Base-by-base conservation (phyloP, 495 filamentous ascomycete genomes). In the Stereocaulon alpinum region DNA sequence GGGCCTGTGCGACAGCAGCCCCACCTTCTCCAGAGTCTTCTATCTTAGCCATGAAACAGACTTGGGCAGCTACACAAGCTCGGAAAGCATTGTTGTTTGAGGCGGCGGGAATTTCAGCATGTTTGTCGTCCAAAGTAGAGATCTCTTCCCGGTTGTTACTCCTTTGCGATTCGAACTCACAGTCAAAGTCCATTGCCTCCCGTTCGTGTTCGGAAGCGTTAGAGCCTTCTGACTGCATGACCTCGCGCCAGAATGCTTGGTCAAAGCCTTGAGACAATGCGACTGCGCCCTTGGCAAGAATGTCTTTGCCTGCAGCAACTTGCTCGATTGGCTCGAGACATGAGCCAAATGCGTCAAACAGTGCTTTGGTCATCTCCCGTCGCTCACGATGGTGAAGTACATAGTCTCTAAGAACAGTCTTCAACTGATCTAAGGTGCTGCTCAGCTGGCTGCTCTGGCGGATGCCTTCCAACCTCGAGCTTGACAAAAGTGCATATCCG, bases 141-240 rank as follows among this genome's bases (percentile, higher is more conserved):
- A 68, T 62, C 3, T 67, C 65, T 20, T 62, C 43, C 66, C 71
- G 76, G 49, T 60, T 70, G 42, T 75, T 74, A 61, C 77, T 83
- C 49, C 68, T 66, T 49, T 82, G 76, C 3, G 77, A 77, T 30
- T 82, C 79, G 30, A 90, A 83, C 15, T 78, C 80, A 54, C 86
- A 82, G 62, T 95, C 90, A 24, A 95, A 67, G 58, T 95, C 90
- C 87, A 95, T 90, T 15, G 73, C 63, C 64, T 91, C 85, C 40
- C 73, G 70, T 14, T 72, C 69, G 29, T 66, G 58, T 10, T 43
- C 45, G 22, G 22, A 7, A 1, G 34, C 37, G 12, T 53, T 58
- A 11, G 51, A 15, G 2, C 20, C 44, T n/a, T 45, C 34, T 15
- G 56, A 48, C 24, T 40, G 50, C 17, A 52, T 37, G 27, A 40